A percentile compares a stretch with the other conserved stretches of the same genome.
Conservation (phyloP, 2,329 filamentous ascomycete genomes). For the Pyrenophora seminiperda region DNA sequence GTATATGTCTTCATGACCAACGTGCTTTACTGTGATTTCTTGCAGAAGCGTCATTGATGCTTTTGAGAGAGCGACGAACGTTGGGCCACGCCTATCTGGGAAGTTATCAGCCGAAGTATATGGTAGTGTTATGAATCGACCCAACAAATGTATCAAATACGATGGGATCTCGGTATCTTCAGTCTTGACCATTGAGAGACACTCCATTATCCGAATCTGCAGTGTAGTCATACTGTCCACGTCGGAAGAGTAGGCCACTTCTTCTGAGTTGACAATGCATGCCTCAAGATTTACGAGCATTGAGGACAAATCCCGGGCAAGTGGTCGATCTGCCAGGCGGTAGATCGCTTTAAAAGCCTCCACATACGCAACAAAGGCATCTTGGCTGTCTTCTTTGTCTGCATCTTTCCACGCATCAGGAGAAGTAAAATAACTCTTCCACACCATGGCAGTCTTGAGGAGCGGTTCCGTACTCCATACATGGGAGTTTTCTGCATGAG, state of each 20-base stretch:
- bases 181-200: constrained; percentile 69
- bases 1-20: constrained; percentile 70
- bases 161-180: constrained; percentile 69
- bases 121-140: constrained; percentile 73
- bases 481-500: constrained; percentile 31
- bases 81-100: constrained; percentile 61
- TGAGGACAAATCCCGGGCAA: constrained; percentile 66
- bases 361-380: constrained; percentile 84
- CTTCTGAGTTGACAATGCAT: constrained; percentile 72
- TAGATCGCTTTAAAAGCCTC: constrained; percentile 78
- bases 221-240: constrained; percentile 74
- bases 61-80: constrained; percentile 89
- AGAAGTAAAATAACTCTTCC: constrained; percentile 43
- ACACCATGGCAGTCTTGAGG: constrained; percentile 41
- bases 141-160: constrained; percentile 70
- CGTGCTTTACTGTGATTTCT: constrained; percentile 63
- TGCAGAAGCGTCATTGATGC: constrained; percentile 74
- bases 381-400: constrained; percentile 65
- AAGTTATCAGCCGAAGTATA: constrained; percentile 54
- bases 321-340: constrained; percentile 67
- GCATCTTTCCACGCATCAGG: constrained; percentile 27
- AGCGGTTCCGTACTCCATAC: constrained; percentile 33
- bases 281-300: constrained; percentile 74
- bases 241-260: constrained; percentile 71
- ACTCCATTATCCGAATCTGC: constrained; percentile 71